These are phyloP conservation scores for Trichosporon inkin DNA, from an alignment of 1,284 basidiomycete species.

Conservation along the genomic window DNA sequence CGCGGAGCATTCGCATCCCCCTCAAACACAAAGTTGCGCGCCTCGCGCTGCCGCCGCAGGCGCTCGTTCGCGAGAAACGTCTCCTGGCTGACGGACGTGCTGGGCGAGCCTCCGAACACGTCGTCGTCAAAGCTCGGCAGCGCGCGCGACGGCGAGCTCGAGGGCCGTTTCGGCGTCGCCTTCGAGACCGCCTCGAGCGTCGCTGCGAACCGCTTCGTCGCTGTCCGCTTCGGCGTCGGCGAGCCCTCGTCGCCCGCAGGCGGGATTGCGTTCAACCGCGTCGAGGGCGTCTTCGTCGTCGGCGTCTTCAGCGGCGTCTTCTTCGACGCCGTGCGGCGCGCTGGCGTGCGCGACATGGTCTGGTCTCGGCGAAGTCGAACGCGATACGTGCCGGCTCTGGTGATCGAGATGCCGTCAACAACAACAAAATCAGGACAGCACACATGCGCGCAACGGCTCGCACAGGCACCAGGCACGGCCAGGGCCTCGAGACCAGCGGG, in stretches of 20 bases:
- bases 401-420: background rate
- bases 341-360: background rate
- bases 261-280: background rate
- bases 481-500: background rate
- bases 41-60: constrained; percentile 40
- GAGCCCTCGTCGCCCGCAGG: background rate
- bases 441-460: no score
- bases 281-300: background rate
- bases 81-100: constrained; percentile 29
- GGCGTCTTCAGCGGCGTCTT: constrained; percentile 3
- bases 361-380: background rate
- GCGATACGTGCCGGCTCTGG: background rate
- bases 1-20: constrained; percentile 45
- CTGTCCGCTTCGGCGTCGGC: background rate
- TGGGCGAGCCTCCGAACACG: constrained; percentile 16
- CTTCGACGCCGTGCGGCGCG: background rate
- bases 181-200: background rate
- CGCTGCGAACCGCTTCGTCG: constrained; percentile 6
- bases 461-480: no score
- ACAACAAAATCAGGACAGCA: background rate
- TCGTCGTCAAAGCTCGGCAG: constrained; percentile 22
- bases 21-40: constrained; percentile 46
- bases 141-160: background rate
- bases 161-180: background rate
- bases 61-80: constrained; percentile 46